Conservation (phyloP, 176 grass and related monocot genomes). For the Alopecurus myosuroides region DNA sequence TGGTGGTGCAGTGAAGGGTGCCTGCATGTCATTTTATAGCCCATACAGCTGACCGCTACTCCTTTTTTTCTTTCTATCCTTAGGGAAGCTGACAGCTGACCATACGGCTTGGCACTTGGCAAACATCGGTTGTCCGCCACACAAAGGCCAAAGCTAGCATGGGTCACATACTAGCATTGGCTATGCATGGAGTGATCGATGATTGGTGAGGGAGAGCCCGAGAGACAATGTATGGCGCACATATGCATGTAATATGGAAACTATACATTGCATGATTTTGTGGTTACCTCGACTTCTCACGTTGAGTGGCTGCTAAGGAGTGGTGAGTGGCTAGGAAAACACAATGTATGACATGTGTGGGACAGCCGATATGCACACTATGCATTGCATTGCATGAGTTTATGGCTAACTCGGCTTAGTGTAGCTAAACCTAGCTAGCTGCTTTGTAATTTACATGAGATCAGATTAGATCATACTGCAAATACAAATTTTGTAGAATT, state of each 20-base stretch:
- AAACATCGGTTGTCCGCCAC: background rate
- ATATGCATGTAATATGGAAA: background rate
- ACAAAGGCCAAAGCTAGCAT: background rate
- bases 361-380: too few species aligned
- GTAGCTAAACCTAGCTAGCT: too few species aligned
- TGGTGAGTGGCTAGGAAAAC: too few species aligned
- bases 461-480: too few species aligned
- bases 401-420: too few species aligned
- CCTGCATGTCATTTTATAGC: constrained; percentile 31
- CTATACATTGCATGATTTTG: background rate
- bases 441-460: too few species aligned
- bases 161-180: background rate
- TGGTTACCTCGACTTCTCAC: background rate
- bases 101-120: background rate
- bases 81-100: background rate
- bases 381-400: too few species aligned
- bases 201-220: background rate
- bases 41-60: background rate
- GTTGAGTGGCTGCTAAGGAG: background rate
- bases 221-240: background rate
- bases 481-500: too few species aligned
- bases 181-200: background rate
- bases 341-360: too few species aligned
- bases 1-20: background rate
- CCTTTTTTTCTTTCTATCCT: background rate